phyloP scores from a whole-genome alignment of 192 early-diverging fungal species.

The Phycomyces nitens region DNA sequence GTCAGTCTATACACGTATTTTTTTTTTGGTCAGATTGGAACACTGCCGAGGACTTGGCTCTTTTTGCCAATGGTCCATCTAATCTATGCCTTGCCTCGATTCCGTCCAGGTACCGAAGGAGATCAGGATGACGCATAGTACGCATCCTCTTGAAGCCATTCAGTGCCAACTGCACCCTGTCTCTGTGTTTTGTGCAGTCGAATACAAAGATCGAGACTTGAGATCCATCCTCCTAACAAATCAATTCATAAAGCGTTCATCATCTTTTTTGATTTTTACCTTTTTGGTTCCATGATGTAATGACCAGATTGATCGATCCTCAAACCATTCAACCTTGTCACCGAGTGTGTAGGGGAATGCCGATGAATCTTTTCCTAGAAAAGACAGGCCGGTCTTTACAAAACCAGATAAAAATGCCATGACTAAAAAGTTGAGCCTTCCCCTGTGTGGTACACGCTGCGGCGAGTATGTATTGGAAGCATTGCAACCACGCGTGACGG shows the following conservation, averaged over 20 bases:
- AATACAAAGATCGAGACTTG: slow-evolving; percentile 82
- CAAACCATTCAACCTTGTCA: slow-evolving; percentile 55
- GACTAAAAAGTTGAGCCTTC: not conserved
- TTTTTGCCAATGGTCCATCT: too few species aligned
- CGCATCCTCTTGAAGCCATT: slow-evolving; percentile 85
- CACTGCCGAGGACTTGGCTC: not conserved
- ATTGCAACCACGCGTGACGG: too few species aligned
- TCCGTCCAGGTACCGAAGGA: slow-evolving; percentile 84
- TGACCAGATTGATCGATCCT: slow-evolving; percentile 61
- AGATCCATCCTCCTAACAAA: slow-evolving; percentile 56
- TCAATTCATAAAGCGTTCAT: not conserved
- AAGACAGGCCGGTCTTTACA: slow-evolving; percentile 33
- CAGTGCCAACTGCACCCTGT: slow-evolving; percentile 76
- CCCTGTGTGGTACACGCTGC: not conserved
- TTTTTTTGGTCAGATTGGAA: not conserved
- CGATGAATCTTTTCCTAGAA: slow-evolving; percentile 60
- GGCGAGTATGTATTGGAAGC: too few species aligned
- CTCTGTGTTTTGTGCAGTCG: slow-evolving; percentile 60
- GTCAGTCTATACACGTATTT: slow-evolving; percentile 30
- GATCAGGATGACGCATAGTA: slow-evolving; percentile 87
- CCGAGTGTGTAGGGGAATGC: slow-evolving; percentile 66
- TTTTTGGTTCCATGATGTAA: slow-evolving; percentile 62
- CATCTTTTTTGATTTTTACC: slow-evolving; percentile 31
- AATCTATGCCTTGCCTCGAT: slow-evolving; percentile 81
- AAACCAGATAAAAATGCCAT: slow-evolving; percentile 42